Evolutionary conservation across 345 rosid genomes (phyloP).

Genomic region (Nephelium lappaceum): DNA sequence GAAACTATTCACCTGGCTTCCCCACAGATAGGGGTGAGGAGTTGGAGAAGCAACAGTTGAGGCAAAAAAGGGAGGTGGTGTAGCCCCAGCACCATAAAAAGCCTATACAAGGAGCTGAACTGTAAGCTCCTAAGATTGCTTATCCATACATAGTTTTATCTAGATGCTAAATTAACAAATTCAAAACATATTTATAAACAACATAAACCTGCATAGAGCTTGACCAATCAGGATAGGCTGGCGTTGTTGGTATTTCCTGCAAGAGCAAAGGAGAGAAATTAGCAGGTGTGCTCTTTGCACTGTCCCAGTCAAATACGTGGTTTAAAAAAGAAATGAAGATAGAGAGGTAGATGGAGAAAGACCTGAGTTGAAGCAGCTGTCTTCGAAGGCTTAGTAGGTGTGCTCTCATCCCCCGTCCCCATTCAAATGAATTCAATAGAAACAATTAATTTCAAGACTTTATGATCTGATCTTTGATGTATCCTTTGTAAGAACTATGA

Average conservation of each 20-base stretch:
- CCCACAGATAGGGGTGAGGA: slow-evolving; percentile 92
- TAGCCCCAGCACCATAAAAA: slow-evolving; percentile 85
- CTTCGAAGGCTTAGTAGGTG: slow-evolving; percentile 72
- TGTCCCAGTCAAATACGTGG: background rate
- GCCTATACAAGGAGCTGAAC: slow-evolving; percentile 55
- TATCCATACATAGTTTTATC: background rate
- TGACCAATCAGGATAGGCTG: slow-evolving; percentile 85
- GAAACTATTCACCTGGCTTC: slow-evolving; percentile 69
- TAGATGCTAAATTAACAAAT: slow-evolving; percentile 19
- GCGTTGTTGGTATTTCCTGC: slow-evolving; percentile 75
- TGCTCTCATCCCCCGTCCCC: slow-evolving; percentile 83
- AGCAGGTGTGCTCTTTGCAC: background rate
- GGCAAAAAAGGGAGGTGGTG: slow-evolving; percentile 84
- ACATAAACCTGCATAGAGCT: slow-evolving; percentile 80
- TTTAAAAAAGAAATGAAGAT: background rate
- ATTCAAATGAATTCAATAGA: slow-evolving; percentile 30
- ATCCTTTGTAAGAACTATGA: slow-evolving; percentile 17
- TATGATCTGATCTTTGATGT: slow-evolving; percentile 1
- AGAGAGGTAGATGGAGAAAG: background rate
- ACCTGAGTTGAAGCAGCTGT: slow-evolving; percentile 79
- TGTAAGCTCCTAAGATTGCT: slow-evolving; percentile 24
- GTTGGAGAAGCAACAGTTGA: slow-evolving; percentile 84
- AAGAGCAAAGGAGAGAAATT: slow-evolving; percentile 16
- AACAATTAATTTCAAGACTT: slow-evolving; percentile 20
- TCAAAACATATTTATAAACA: slow-evolving; percentile 11